These are phyloP conservation scores for Macrolepiota albuminosa DNA, from an alignment of 768 basidiomycete species.

Conservation along the genomic window DNA sequence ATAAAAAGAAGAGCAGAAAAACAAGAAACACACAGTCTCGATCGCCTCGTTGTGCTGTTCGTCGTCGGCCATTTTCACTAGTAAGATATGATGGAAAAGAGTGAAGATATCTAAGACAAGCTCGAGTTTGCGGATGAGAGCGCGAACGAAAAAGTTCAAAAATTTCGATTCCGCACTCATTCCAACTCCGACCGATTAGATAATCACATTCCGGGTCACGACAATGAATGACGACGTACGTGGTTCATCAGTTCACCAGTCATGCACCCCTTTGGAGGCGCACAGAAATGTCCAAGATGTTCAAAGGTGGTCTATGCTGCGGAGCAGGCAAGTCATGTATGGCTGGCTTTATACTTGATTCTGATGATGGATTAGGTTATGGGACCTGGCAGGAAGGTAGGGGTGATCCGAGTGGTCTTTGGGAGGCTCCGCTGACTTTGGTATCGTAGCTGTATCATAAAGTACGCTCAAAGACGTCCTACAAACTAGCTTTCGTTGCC, in stretches of 20 bases:
- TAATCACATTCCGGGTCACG: slow-evolving; percentile 10
- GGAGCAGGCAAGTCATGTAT: slow-evolving; percentile 58
- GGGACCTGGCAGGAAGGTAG: slow-evolving; percentile 86
- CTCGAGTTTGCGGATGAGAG: slow-evolving; percentile 17
- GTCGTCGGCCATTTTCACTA: slow-evolving; percentile 78
- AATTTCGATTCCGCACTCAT: slow-evolving; percentile 14
- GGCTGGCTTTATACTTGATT: not conserved
- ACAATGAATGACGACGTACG: not conserved
- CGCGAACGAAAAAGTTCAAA: slow-evolving; percentile 14
- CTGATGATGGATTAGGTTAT: slow-evolving; percentile 46
- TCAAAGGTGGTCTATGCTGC: slow-evolving; percentile 79
- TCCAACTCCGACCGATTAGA: slow-evolving; percentile 21
- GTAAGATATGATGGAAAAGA: slow-evolving; percentile 20
- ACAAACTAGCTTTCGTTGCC: not conserved
- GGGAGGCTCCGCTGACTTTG: not conserved
- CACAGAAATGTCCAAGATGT: slow-evolving; percentile 71
- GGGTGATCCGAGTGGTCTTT: slow-evolving; percentile 17
- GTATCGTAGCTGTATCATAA: slow-evolving; percentile 69
- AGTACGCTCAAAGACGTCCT: slow-evolving; percentile 29
- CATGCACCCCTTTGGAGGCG: slow-evolving; percentile 74
- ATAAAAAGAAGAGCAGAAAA: slow-evolving; percentile 5
- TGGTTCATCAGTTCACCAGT: slow-evolving; percentile 7
- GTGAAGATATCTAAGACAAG: slow-evolving; percentile 19
- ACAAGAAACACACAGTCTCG: slow-evolving; percentile 54
- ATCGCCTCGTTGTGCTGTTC: slow-evolving; percentile 84